phyloP scores from a whole-genome alignment of 2,329 filamentous ascomycete genomes.

The Fusarium ambrosium region DNA sequence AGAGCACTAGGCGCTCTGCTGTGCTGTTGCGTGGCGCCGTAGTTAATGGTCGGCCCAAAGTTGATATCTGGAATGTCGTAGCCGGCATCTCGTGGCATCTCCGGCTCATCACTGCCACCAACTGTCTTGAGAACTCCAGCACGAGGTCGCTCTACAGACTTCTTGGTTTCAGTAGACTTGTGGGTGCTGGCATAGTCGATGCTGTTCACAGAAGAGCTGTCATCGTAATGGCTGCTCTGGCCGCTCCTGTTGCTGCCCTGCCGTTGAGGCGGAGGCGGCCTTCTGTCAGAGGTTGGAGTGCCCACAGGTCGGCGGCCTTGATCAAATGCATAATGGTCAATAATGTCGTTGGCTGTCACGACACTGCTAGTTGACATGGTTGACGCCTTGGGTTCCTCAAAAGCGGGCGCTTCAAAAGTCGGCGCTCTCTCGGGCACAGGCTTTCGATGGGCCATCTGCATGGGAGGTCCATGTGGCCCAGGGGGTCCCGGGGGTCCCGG shows the following conservation, averaged over 20 bases:
- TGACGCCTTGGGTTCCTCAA: constrained; percentile 35
- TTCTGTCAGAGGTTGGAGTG: constrained; percentile 36
- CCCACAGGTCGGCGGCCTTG: constrained; percentile 42
- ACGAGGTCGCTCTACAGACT: constrained; percentile 74
- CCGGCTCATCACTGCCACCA: constrained; percentile 62
- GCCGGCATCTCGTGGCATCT: constrained; percentile 44
- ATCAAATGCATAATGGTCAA: constrained; percentile 55
- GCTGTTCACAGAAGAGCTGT: constrained; percentile 61
- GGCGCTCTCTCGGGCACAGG: constrained; percentile 46
- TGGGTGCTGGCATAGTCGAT: constrained; percentile 45
- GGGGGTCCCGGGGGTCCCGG: constrained; percentile 46
- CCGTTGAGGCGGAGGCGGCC: constrained; percentile 45
- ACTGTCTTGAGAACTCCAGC: constrained; percentile 86
- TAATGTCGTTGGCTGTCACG: constrained; percentile 55
- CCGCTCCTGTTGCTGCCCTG: constrained; percentile 47
- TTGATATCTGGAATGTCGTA: constrained; percentile 80
- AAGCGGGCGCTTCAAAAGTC: constrained; percentile 14
- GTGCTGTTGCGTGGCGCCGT: constrained; percentile 57
- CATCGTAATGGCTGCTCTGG: constrained; percentile 69
- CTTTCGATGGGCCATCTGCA: constrained; percentile 46
- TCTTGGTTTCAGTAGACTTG: constrained; percentile 38
- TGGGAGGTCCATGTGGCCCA: constrained; percentile 43
- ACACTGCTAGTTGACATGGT: constrained; percentile 46
- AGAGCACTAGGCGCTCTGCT: constrained; percentile 48
- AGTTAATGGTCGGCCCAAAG: constrained; percentile 87